These are phyloP conservation scores for Fusarium sp. DNA, from an alignment of 2,329 filamentous ascomycete species.

Conservation along the genomic window DNA sequence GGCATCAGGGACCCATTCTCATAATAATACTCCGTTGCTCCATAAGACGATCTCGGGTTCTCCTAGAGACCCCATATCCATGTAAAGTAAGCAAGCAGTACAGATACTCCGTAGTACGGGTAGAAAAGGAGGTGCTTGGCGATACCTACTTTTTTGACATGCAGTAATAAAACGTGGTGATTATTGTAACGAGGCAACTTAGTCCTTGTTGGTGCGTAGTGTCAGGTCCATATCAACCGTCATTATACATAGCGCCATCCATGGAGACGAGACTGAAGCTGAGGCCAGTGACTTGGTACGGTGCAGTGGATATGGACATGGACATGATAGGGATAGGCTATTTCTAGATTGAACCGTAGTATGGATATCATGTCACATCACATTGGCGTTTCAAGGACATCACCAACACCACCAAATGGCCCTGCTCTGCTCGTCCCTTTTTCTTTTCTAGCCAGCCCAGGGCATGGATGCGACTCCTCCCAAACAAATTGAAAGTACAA, in stretches of 20 bases:
- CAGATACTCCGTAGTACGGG: constrained; percentile 16
- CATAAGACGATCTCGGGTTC: constrained; percentile 40
- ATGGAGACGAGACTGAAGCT: constrained; percentile 1
- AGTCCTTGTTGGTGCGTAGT: constrained; percentile 24
- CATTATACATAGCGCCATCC: constrained; percentile 24
- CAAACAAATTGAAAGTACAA: constrained; percentile 6
- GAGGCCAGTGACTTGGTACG: constrained; percentile 1
- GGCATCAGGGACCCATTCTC: constrained; percentile 23
- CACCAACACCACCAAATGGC: constrained; percentile 32
- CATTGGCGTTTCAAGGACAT: constrained; percentile 10
- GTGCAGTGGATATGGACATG: background rate
- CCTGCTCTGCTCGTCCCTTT: background rate
- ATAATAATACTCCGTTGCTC: constrained; percentile 4
- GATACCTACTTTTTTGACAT: constrained; percentile 2
- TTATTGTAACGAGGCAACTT: constrained; percentile 21
- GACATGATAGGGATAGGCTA: background rate
- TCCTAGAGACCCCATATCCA: constrained; percentile 23
- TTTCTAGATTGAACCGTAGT: constrained; percentile 24
- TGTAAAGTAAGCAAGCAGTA: background rate
- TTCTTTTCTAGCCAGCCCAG: background rate
- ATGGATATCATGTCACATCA: constrained; percentile 16
- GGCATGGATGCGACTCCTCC: constrained; percentile 32
- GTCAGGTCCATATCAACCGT: constrained; percentile 26
- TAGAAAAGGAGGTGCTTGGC: constrained; percentile 45
- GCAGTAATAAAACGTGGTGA: constrained; percentile 29